phyloP scores from a whole-genome alignment of 306 rosid genomes.

The Medicago ruthenica region DNA sequence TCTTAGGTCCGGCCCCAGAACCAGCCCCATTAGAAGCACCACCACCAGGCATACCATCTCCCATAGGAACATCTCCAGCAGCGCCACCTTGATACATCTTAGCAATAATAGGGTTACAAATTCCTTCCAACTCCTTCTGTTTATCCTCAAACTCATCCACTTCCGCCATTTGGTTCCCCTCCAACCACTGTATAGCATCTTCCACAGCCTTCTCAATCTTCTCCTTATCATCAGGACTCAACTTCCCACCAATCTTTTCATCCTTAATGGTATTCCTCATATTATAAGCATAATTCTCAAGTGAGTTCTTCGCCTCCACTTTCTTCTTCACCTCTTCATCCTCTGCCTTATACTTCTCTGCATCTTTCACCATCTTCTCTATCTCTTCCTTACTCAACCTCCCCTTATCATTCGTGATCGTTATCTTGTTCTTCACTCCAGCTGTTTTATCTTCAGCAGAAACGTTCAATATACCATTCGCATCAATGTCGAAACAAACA shows the following conservation, averaged over 20 bases:
- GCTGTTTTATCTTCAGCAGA: constrained; percentile 85
- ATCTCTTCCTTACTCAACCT: constrained; percentile 86
- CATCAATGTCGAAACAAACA: constrained; percentile 74
- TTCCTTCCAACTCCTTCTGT: constrained; percentile 73
- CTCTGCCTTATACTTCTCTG: constrained; percentile 83
- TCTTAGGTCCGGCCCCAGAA: constrained; percentile 81
- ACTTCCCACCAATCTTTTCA: constrained; percentile 68
- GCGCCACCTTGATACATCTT: constrained; percentile 73
- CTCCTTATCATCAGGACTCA: constrained; percentile 59
- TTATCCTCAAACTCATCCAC: constrained; percentile 85
- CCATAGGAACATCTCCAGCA: constrained; percentile 47
- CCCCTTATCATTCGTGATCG: constrained; percentile 82
- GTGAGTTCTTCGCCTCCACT: constrained; percentile 79
- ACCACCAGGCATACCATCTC: constrained; percentile 42
- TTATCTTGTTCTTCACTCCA: constrained; percentile 87
- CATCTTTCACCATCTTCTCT: constrained; percentile 83
- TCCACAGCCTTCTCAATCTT: constrained; percentile 80
- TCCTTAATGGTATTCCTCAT: constrained; percentile 84
- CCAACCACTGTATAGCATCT: constrained; percentile 71
- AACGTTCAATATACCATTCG: constrained; percentile 78
- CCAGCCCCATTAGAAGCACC: constrained; percentile 36
- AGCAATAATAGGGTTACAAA: constrained; percentile 78
- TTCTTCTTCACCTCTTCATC: constrained; percentile 91
- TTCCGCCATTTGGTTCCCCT: constrained; percentile 80
- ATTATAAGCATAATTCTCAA: constrained; percentile 85